Percentiles rank a stretch among this genome's conserved stretches.
These are phyloP conservation scores for Marchantia paleacea DNA, from an alignment of 225 moss, liverwort and hornwort species.

Conservation along the genomic window DNA sequence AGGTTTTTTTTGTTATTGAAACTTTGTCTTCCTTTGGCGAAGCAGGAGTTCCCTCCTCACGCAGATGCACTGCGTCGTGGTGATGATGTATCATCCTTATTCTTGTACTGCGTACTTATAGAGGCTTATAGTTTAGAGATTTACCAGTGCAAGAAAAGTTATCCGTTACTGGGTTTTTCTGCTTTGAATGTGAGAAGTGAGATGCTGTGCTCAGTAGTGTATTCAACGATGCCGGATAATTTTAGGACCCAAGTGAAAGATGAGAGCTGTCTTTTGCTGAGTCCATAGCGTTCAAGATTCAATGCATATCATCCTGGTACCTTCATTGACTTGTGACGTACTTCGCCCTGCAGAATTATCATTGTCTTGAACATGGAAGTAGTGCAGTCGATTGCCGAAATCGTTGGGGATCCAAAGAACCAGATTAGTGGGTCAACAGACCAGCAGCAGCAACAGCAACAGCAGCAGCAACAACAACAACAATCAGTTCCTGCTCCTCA, in stretches of 20 bases:
- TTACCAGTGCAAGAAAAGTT: too few species aligned
- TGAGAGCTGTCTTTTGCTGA: too few species aligned
- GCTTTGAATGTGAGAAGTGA: too few species aligned
- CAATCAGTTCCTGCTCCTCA: slow-evolving; percentile 31
- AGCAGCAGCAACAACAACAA: slow-evolving; percentile 44
- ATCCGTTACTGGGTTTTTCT: too few species aligned
- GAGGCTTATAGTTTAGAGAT: too few species aligned
- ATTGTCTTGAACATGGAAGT: slow-evolving; percentile 96
- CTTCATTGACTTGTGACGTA: neutral
- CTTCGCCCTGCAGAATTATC: slow-evolving; percentile 59
- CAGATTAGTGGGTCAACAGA: slow-evolving; percentile 45
- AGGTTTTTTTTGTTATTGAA: too few species aligned
- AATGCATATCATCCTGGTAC: neutral
- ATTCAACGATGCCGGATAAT: too few species aligned
- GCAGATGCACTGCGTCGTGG: neutral
- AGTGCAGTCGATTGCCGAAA: slow-evolving; percentile 65
- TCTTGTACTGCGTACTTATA: neutral
- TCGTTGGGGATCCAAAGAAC: slow-evolving; percentile 75
- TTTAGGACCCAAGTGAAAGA: too few species aligned
- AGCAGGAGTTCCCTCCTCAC: neutral
- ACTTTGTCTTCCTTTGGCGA: neutral
- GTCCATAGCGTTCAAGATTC: too few species aligned
- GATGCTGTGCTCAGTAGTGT: too few species aligned
- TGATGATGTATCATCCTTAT: neutral
- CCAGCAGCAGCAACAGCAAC: slow-evolving; percentile 48